Evolutionary conservation across 1,284 basidiomycete genomes (phyloP).

Genomic region (Heterobasidion parviporum): DNA sequence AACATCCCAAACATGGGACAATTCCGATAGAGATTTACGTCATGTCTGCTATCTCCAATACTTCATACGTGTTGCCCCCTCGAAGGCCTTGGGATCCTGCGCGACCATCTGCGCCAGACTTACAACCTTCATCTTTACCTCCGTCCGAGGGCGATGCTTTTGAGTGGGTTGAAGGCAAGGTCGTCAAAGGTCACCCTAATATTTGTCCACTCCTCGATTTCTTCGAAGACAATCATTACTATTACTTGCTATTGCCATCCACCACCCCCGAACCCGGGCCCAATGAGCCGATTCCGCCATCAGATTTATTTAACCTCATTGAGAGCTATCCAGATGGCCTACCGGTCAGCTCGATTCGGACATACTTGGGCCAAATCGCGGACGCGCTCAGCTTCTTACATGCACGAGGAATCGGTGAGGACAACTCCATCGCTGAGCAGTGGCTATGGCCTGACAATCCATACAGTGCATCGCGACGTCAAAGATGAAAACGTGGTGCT

Average conservation of each 20-base stretch:
- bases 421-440: neutral
- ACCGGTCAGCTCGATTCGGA: constrained; percentile 67
- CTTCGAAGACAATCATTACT: constrained; percentile 96
- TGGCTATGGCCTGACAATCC: constrained; percentile 1
- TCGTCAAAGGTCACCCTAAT: constrained; percentile 81
- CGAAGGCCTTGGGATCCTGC: constrained; percentile 76
- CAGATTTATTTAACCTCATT: constrained; percentile 93
- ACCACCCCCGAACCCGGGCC: constrained; percentile 50
- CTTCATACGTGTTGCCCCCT: constrained; percentile 62
- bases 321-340: constrained; percentile 86
- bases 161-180: constrained; percentile 58
- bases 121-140: neutral
- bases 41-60: constrained; percentile 83
- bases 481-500: constrained; percentile 97
- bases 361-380: constrained; percentile 89
- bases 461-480: constrained; percentile 88
- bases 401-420: constrained; percentile 76
- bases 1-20: constrained; percentile 89
- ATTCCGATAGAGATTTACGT: constrained; percentile 99
- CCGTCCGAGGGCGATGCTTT: constrained; percentile 20
- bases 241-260: constrained; percentile 82
- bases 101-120: constrained; percentile 21
- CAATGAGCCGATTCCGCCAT: constrained; percentile 46
- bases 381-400: constrained; percentile 92
- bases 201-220: constrained; percentile 94